phyloP scores from a whole-genome alignment of 306 rosid genomes.

The Medicago ruthenica region DNA sequence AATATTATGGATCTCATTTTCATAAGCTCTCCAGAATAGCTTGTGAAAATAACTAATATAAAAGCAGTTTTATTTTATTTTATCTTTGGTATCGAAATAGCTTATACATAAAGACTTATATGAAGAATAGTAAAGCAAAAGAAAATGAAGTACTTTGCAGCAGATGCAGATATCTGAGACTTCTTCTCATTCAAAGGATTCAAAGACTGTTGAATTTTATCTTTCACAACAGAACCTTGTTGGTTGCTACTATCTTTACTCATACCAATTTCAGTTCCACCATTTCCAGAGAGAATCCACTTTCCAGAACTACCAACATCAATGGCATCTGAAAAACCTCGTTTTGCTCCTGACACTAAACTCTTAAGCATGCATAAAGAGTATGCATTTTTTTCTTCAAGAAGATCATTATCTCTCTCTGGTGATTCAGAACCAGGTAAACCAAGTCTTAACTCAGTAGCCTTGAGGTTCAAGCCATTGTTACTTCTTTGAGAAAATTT shows the following conservation, averaged over 20 bases:
- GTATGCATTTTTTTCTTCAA: not conserved
- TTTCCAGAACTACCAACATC: no score
- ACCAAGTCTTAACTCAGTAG: constrained; percentile 92
- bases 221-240: not conserved
- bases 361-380: constrained; percentile 33
- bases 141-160: not conserved
- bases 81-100: no score
- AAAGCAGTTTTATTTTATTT: not conserved
- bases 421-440: constrained; percentile 92
- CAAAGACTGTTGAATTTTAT: no score
- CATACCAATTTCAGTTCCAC: not conserved
- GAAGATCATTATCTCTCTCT: constrained; percentile 50
- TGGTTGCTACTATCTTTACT: not conserved
- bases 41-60: no score
- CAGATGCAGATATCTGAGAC: not conserved
- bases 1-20: no score
- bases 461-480: constrained; percentile 72
- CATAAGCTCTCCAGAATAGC: no score
- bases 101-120: not conserved
- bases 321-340: constrained; percentile 13
- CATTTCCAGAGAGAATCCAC: constrained; percentile 1
- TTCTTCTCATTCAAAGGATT: not conserved
- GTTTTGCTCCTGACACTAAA: not conserved
- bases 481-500: not conserved
- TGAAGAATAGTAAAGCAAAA: not conserved